These are phyloP conservation scores for Physaria fendleri DNA, from an alignment of 345 rosid genomes.

Conservation along the genomic window DNA sequence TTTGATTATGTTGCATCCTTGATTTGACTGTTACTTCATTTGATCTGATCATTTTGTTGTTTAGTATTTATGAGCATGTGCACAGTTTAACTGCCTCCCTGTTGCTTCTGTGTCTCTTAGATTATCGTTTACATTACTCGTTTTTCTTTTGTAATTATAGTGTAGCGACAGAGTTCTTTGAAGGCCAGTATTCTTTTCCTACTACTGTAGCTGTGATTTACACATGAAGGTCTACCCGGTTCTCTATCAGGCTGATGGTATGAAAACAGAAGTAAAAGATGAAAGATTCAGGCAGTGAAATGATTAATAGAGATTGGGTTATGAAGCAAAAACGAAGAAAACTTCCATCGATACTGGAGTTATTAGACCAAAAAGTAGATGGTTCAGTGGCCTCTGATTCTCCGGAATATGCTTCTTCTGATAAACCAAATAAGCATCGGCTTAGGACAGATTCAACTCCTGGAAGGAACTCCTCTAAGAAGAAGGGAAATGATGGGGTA, in stretches of 20 bases:
- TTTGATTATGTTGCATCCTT: too few species aligned
- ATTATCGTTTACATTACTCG: not conserved
- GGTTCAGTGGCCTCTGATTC: constrained; percentile 41
- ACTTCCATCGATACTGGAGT: constrained; percentile 55
- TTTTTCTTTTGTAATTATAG: not conserved
- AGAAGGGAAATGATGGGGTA: constrained; percentile 97
- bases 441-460: constrained; percentile 43
- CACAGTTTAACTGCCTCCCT: not conserved
- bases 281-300: constrained; percentile 50
- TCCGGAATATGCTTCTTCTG: constrained; percentile 39
- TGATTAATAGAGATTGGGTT: constrained; percentile 85
- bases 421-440: constrained; percentile 42
- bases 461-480: constrained; percentile 53
- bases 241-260: constrained; percentile 1
- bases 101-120: not conserved
- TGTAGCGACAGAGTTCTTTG: not conserved
- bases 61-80: not conserved
- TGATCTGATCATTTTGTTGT: too few species aligned
- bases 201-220: constrained; percentile 10
- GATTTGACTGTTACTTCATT: too few species aligned
- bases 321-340: constrained; percentile 96
- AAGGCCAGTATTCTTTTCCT: constrained; percentile 10
- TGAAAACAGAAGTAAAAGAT: constrained; percentile 39
- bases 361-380: constrained; percentile 56
- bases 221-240: constrained; percentile 11